phyloP scores from a whole-genome alignment of 148 eudicot species.

The Talinum fruticosum region DNA sequence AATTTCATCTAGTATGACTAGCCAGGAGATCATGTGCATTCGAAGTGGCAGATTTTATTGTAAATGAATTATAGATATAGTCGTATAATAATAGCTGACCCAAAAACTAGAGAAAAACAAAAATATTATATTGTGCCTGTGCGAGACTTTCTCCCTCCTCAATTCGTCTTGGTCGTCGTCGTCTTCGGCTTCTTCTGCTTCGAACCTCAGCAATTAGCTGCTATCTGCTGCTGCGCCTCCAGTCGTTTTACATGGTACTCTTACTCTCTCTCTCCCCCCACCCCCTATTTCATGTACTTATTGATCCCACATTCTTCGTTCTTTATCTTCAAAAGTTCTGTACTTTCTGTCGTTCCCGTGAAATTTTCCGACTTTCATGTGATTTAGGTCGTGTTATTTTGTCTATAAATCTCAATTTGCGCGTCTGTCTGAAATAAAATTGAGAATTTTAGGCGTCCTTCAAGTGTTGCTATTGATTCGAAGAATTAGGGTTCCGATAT shows the following conservation, averaged over 20 bases:
- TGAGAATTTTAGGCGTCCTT: neutral
- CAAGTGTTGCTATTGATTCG: neutral
- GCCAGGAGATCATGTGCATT: no score
- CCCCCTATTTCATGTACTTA: neutral
- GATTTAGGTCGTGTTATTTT: no score
- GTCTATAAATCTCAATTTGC: conserved; percentile 2
- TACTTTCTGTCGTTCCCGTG: neutral
- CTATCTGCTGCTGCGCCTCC: neutral
- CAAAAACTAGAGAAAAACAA: no score
- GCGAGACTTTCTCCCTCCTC: neutral
- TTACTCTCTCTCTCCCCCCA: neutral
- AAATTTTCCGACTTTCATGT: neutral
- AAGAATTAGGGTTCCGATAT: neutral
- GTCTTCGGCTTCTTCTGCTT: neutral
- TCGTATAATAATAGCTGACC: no score
- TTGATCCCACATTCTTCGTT: neutral
- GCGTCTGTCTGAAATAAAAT: neutral
- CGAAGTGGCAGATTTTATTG: no score
- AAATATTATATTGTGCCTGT: no score
- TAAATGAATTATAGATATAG: no score
- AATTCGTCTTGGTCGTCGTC: neutral
- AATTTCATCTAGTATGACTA: no score
- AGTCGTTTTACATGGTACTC: conserved; percentile 1
- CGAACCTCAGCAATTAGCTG: neutral
- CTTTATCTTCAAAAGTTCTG: neutral